Base-by-base conservation (phyloP, 495 filamentous ascomycete species). In the Xylaria acuta region DNA sequence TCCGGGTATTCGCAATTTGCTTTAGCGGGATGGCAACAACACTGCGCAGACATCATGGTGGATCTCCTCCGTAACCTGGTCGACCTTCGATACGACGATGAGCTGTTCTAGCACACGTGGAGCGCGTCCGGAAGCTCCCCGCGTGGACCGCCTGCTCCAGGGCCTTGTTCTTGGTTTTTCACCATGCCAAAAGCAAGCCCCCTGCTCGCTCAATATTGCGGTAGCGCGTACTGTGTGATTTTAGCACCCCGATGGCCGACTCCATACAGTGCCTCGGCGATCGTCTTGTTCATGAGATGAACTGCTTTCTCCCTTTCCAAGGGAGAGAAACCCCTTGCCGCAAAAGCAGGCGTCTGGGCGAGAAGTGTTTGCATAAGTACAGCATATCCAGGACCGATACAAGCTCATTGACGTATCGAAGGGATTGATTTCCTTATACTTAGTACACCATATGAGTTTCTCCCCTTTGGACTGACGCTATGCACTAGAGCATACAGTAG, bases 91-190 rank as follows among this genome's bases (percentile, higher is more conserved):
- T 69, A 69, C 67, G 67, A 69, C 67, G 25, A 59, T 60, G 65
- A 56, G 66, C 66, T 69, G 51, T 69, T 58, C 66, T 69, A 69
- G 66, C 66, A 45, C 69, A 71, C 69, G 69, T 71, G 69, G 69
- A 71, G 45, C 36, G 5, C n/a, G 20, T 36, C 70, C 70, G 70
- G 70, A 72, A 72, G 70, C 70, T 72, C 62, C 70, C 62, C 70
- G 70, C 51, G 70, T 38, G 32, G 58, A 38, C 34, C 32, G 32
- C 30, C 8, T 45, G 25, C 53, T 56, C 70, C 59, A 66, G 56
- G 2, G 63, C 47, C 60, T 60, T 65, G 70, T 47, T 72, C 60
- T 67, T 59, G 45, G 62, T 47, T 56, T 65, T 56, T 20, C 18
- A 62, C 67, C 66, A 69, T 71, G 34, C 69, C 69, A 25, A 59